Base-by-base conservation (phyloP, 768 basidiomycete species). In the Rubroboletus satanas region DNA sequence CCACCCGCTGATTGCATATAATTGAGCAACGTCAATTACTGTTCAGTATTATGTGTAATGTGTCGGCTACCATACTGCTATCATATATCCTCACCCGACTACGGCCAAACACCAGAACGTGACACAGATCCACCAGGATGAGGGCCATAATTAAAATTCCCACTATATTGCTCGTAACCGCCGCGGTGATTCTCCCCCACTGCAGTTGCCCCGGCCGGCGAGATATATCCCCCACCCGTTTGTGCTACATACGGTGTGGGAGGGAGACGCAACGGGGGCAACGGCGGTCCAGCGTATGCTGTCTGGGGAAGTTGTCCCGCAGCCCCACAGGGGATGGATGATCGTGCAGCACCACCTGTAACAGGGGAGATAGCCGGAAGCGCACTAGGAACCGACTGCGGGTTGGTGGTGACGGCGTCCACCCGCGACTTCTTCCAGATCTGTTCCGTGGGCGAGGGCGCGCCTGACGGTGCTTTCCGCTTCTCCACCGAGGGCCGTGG, bases 381-480 rank as follows among this genome's bases (percentile, higher is more conserved):
- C 31, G 51, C 10, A 39, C 44, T 47, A 28, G 61, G 32, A 46
- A 54, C 51, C 29, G 56, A 28, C 36, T 57, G 64, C 23, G 35
- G 5, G 21, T 49, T 62, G 29, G 60, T 52, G 26, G 53, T 42
- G 44, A 63, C 49, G 0, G 54, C 49, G 33, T 77, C 74, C 33
- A 69, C 54, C 17, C 78, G 74, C 7, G 78, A 75, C 69, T 87
- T 88, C 75, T 90, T 91, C 88, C 88, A 90, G 35, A 84, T 79
- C 57, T 79, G 80, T 62, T 87, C 87, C 5, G 84, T 79, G 8
- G 81, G 80, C 15, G 84, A 81, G 1, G 68, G 59, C 45, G 77
- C 61, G 12, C 80, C 83, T 9, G 75, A 71, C 6, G 75, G 69
- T 10, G 81, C 80, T 63, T 85, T 88, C 62, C 88, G 81, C 63